These are phyloP conservation scores for Ulota crispa DNA, from an alignment of 225 moss, liverwort and hornwort species.

Conservation along the genomic window DNA sequence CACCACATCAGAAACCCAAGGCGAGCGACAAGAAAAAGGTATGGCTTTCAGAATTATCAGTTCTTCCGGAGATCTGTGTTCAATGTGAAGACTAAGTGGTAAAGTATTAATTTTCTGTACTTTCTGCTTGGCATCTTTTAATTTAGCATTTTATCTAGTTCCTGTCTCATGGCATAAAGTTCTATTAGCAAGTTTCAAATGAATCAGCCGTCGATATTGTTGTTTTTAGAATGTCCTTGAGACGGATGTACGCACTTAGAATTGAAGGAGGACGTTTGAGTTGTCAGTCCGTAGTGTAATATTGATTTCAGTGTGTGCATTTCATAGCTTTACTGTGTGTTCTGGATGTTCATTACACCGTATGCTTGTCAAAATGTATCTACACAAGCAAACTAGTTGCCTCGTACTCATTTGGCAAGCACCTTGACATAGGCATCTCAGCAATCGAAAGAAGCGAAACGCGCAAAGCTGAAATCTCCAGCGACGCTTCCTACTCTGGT, in stretches of 20 bases:
- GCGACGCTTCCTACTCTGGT: slow-evolving; percentile 53
- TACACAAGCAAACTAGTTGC: not conserved
- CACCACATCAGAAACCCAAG: slow-evolving; percentile 56
- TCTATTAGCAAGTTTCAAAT: not conserved
- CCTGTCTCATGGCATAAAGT: slow-evolving; percentile 1
- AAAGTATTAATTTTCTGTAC: too few relatives aligned
- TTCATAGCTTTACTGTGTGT: not conserved
- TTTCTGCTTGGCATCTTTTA: not conserved
- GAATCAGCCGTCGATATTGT: not conserved
- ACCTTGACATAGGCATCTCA: slow-evolving; percentile 48
- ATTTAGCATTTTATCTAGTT: not conserved
- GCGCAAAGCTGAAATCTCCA: slow-evolving; percentile 56
- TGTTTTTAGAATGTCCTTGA: not conserved
- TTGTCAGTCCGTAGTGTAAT: not conserved
- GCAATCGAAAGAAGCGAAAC: slow-evolving; percentile 66
- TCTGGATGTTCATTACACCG: slow-evolving; percentile 3
- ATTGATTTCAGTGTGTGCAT: not conserved
- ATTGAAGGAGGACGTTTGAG: not conserved
- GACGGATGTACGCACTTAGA: not conserved
- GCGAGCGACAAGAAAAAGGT: slow-evolving; percentile 68
- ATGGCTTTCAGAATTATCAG: not conserved
- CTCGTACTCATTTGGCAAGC: not conserved
- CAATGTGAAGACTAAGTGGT: not conserved
- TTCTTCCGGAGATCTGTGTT: not conserved
- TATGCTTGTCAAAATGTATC: slow-evolving; percentile 5